A percentile compares a stretch with the other conserved stretches of the same genome.
Conservation (phyloP, 192 early-diverging fungal species). For the Rhizophlyctis rosea region DNA sequence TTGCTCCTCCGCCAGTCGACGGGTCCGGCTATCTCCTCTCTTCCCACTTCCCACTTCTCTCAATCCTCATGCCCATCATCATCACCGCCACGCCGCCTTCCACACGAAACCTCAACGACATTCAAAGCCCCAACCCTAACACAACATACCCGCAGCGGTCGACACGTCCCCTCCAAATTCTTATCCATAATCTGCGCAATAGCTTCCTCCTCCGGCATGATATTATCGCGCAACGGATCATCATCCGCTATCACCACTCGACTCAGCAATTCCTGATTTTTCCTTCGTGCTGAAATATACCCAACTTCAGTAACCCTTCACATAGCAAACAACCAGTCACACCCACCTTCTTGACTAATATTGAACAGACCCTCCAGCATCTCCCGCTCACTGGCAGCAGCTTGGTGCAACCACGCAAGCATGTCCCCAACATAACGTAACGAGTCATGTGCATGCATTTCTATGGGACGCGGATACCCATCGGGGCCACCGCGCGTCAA, state of each 20-base stretch:
- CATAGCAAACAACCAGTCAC: background rate
- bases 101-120: background rate
- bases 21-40: no score
- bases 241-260: no score
- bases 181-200: conserved; percentile 59
- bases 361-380: conserved; percentile 76
- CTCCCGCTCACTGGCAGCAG: conserved; percentile 81
- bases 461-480: conserved; percentile 83
- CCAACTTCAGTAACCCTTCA: background rate
- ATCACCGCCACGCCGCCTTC: no score
- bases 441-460: conserved; percentile 89
- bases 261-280: conserved; percentile 5
- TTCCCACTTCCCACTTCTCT: no score
- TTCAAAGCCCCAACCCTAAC: conserved; percentile 3
- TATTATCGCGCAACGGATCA: no score
- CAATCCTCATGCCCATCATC: no score
- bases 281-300: conserved; percentile 6
- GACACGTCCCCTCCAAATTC: conserved; percentile 68
- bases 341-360: conserved; percentile 29
- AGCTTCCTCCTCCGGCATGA: conserved; percentile 35
- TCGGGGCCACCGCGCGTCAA: conserved; percentile 72
- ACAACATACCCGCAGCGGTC: conserved; percentile 64
- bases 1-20: no score
- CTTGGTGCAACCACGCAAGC: conserved; percentile 96
- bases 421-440: conserved; percentile 92